These are phyloP conservation scores for Calocybe gangraenosa DNA, from an alignment of 768 basidiomycete species.

Conservation along the genomic window DNA sequence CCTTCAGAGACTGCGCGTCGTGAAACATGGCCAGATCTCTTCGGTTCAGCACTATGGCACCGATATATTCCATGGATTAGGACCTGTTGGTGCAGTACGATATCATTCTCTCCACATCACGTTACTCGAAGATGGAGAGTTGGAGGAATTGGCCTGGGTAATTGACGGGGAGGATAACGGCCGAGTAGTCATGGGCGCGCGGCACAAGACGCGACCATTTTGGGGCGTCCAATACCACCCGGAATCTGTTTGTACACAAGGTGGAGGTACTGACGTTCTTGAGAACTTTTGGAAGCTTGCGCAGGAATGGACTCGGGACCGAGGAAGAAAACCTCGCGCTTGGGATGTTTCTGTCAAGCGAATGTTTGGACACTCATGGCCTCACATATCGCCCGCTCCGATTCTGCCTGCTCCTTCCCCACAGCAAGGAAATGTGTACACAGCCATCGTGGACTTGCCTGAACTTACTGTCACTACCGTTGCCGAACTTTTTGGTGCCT, in stretches of 20 bases:
- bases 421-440: conserved; percentile 22
- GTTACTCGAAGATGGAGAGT: conserved; percentile 37
- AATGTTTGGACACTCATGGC: conserved; percentile 56
- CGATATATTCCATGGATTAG: conserved; percentile 60
- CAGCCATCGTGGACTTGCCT: conserved; percentile 37
- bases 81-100: conserved; percentile 56
- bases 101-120: conserved; percentile 77
- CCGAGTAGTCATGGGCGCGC: conserved; percentile 68
- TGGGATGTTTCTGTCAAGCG: conserved; percentile 36
- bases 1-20: conserved; percentile 54
- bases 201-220: conserved; percentile 62
- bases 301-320: conserved; percentile 45
- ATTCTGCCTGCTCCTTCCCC: conserved; percentile 18
- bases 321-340: conserved; percentile 30
- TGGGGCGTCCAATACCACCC: conserved; percentile 93
- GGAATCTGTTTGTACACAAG: conserved; percentile 72
- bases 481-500: conserved; percentile 61
- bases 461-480: conserved; percentile 39
- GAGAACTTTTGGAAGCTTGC: conserved; percentile 74
- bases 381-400: conserved; percentile 30
- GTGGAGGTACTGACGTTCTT: conserved; percentile 64
- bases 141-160: conserved; percentile 72
- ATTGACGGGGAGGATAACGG: conserved; percentile 66
- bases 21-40: conserved; percentile 82
- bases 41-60: conserved; percentile 50